Evolutionary conservation across 768 basidiomycete species (phyloP).

Genomic region (Collybiopsis luxurians): DNA sequence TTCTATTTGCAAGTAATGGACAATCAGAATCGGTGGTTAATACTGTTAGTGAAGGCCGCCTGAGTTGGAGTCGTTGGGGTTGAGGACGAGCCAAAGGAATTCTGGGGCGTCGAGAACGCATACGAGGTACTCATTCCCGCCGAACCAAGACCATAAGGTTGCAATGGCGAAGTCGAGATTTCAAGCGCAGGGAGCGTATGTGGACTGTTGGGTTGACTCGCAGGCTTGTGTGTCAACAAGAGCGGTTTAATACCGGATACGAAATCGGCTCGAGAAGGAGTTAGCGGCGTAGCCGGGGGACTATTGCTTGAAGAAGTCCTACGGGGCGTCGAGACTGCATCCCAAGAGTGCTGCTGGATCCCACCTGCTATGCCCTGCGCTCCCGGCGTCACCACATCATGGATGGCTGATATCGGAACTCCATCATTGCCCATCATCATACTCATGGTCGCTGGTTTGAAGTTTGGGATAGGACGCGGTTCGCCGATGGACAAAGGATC

Average conservation of each 20-base stretch:
- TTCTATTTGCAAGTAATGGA: neutral
- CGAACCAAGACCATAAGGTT: conserved; percentile 1
- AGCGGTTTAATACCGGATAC: neutral
- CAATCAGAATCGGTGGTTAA: neutral
- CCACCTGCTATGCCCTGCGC: neutral
- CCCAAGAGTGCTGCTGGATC: conserved; percentile 2
- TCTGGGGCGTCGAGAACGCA: neutral
- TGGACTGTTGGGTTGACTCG: neutral
- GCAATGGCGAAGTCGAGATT: neutral
- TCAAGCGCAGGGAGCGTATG: neutral
- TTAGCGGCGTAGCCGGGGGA: neutral
- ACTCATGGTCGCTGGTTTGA: neutral
- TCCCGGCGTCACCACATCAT: neutral
- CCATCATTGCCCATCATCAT: conserved; percentile 1
- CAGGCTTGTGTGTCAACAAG: neutral
- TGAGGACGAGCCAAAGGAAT: neutral
- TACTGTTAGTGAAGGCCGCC: neutral
- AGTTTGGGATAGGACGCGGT: neutral
- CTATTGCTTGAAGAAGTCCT: neutral
- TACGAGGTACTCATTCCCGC: conserved; percentile 1
- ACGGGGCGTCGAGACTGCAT: neutral
- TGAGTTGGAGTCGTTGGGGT: neutral
- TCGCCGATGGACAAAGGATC: neutral
- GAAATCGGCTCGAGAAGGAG: neutral
- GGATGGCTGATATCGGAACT: neutral